These are phyloP conservation scores for Avena eriantha DNA, from an alignment of 176 grass and related monocot genomes.

Conservation along the genomic window DNA sequence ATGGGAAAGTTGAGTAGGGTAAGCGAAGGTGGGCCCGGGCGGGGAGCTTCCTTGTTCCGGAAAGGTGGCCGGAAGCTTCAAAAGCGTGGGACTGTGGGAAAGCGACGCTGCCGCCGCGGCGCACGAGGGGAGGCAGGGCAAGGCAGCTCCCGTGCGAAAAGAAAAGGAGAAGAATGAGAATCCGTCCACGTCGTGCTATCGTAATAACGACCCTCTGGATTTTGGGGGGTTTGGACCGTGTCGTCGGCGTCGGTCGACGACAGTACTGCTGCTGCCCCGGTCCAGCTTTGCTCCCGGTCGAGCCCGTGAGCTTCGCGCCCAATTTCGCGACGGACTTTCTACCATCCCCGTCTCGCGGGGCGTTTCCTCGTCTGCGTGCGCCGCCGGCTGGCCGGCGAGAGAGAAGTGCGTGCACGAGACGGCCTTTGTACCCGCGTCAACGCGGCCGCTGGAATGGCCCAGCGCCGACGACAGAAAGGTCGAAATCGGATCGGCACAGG, in stretches of 20 bases:
- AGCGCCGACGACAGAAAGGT: too few species aligned
- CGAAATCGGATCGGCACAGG: not conserved
- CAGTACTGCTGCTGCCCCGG: not conserved
- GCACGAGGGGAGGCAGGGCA: not conserved
- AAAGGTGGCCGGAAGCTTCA: not conserved
- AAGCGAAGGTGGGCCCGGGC: not conserved
- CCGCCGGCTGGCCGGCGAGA: too few species aligned
- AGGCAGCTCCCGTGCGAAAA: too few species aligned
- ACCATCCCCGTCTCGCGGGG: too few species aligned
- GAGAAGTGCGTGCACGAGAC: too few species aligned
- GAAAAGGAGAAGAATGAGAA: too few species aligned
- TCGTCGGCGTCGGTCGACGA: not conserved
- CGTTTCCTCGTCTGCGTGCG: too few species aligned
- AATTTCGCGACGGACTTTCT: constrained; percentile 29
- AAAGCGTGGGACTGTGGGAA: not conserved
- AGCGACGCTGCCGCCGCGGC: not conserved
- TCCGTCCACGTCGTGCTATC: not conserved
- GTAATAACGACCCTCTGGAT: too few species aligned
- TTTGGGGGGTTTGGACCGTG: not conserved
- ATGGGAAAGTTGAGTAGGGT: too few species aligned
- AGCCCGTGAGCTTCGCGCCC: constrained; percentile 25
- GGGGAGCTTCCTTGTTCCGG: not conserved
- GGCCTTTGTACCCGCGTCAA: too few species aligned
- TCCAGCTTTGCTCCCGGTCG: too few species aligned
- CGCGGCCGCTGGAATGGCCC: not conserved